These are phyloP conservation scores for Pichia deserticola DNA, from an alignment of 805 yeast species.

Conservation along the genomic window DNA sequence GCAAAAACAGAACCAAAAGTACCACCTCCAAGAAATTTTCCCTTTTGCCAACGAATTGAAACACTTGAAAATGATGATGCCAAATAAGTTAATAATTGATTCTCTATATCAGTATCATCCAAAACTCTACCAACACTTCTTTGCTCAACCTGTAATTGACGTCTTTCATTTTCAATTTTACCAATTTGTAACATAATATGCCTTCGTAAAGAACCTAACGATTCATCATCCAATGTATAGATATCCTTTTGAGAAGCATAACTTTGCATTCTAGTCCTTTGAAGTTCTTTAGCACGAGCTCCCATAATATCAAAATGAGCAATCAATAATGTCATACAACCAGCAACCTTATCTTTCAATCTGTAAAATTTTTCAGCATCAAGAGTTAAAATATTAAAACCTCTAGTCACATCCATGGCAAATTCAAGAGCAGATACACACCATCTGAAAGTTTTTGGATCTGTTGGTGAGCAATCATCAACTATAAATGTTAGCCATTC, in stretches of 20 bases:
- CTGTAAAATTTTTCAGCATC: constrained; percentile 67
- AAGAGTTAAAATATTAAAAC: constrained; percentile 77
- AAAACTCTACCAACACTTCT: constrained; percentile 77
- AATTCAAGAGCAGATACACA: constrained; percentile 93
- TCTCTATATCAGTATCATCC: constrained; percentile 81
- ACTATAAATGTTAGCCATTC: constrained; percentile 92
- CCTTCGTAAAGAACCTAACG: constrained; percentile 51
- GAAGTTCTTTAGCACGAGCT: constrained; percentile 76
- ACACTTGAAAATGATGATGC: constrained; percentile 87
- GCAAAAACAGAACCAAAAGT: constrained; percentile 92
- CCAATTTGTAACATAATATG: constrained; percentile 61
- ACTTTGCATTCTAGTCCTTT: constrained; percentile 45
- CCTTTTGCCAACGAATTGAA: constrained; percentile 96
- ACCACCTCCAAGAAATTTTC: constrained; percentile 89
- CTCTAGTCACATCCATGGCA: constrained; percentile 90
- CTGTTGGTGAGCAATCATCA: constrained; percentile 92
- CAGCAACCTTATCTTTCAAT: constrained; percentile 77
- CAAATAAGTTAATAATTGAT: constrained; percentile 75
- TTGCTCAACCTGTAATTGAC: constrained; percentile 34
- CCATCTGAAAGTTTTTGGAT: constrained; percentile 88
- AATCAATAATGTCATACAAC: constrained; percentile 87
- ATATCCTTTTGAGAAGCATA: constrained; percentile 45
- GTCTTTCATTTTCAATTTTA: constrained; percentile 53
- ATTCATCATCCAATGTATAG: constrained; percentile 45
- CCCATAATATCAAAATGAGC: constrained; percentile 99